These are phyloP conservation scores for Vanilla planifolia DNA, from an alignment of 106 monocot genomes.

Conservation along the genomic window DNA sequence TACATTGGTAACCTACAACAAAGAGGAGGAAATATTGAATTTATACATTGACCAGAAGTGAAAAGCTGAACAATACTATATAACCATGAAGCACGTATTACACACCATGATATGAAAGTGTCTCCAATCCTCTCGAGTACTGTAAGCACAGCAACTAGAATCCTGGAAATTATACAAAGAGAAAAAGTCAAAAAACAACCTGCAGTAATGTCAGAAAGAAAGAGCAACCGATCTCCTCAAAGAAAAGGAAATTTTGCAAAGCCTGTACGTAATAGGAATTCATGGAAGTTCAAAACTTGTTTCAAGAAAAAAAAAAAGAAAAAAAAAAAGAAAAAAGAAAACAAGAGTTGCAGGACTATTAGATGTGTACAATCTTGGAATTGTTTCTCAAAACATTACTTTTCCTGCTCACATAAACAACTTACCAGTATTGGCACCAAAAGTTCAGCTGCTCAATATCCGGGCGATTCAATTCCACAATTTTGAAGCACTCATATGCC, in stretches of 20 bases:
- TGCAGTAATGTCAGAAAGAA: background rate
- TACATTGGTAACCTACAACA: conserved; percentile 85
- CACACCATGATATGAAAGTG: conserved; percentile 70
- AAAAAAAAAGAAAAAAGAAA: too few species aligned
- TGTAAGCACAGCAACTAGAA: conserved; percentile 67
- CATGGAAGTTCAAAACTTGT: too few species aligned
- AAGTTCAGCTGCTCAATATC: conserved; percentile 61
- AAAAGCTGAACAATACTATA: background rate
- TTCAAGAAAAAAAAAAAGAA: too few species aligned
- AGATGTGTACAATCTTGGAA: background rate
- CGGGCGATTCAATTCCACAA: conserved; percentile 56
- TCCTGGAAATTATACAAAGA: conserved; percentile 43
- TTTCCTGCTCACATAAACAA: background rate
- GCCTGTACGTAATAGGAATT: too few species aligned
- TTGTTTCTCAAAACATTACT: background rate
- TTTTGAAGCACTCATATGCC: conserved; percentile 64
- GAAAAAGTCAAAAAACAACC: background rate
- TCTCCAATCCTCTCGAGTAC: conserved; percentile 81
- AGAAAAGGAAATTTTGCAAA: background rate
- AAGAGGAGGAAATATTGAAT: background rate
- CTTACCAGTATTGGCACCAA: conserved; percentile 72
- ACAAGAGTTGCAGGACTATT: too few species aligned
- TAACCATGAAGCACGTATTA: background rate
- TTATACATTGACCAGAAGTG: background rate
- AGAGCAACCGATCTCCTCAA: background rate